Base-by-base conservation (phyloP, 768 basidiomycete species). In the Leccinum longicurvipes region DNA sequence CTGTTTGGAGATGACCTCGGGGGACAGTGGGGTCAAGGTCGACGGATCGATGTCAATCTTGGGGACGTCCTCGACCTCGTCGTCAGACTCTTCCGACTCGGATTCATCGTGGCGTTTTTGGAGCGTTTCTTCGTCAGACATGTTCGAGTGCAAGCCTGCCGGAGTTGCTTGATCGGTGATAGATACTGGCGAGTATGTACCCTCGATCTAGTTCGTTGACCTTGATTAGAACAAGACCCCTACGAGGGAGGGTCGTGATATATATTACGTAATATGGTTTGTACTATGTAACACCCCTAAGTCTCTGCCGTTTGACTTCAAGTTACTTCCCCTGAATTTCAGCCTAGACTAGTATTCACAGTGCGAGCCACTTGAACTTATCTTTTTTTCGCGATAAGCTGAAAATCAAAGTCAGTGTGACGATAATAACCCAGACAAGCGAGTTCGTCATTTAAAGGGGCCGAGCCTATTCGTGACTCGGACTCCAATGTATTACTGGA, bases 1-100 rank as follows among this genome's bases (percentile, higher is more conserved):
- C 77, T 93, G 91, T 80, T 92, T 93, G 60, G 90, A 89, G 68
- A 93, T 93, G 63, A 93, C 91, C 68, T 93, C 84, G 29, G 91
- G 92, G 15, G 90, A 91, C 47, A 97, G 79, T 54, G 94, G 91
- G 17, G 91, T 92, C 67, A 97, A 78, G 67, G 83, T 90, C 36
- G 89, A 79, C 15, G 81, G 75, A 77, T 96, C 94, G 66, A 97
- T 73, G 29, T 96, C 83, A 62, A 95, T 74, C 57, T 80, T 77
- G 25, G 84, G 84, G 65, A 88, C 60, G 28, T 72, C 70, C 49
- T 86, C 85, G 19, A 77, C 68, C 10, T 68, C 74, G 42, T 79
- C 80, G 31, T 82, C 83, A 41, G 84, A 84, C 48, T 87, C 86
- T 59, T 88, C 87, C 8, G 84, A 86, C 8, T 87, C 87, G 1